Conservation (phyloP, 352 stramenopile species). For the Plasmopara viticola region DNA sequence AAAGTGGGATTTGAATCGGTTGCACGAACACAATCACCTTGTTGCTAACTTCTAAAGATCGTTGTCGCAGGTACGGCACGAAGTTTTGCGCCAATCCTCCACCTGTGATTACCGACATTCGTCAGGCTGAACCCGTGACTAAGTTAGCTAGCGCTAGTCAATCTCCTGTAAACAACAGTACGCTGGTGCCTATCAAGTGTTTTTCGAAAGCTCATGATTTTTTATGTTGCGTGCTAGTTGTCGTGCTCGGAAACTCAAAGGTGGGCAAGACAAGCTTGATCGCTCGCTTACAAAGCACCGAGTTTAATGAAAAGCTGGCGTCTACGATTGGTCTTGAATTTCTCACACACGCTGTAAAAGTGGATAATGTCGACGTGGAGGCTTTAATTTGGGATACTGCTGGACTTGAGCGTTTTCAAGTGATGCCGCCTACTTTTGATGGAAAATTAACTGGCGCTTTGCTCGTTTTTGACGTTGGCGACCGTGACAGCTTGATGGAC, state of each 20-base stretch:
- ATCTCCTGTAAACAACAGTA: slow-evolving; percentile 61
- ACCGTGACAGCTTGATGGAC: slow-evolving; percentile 44
- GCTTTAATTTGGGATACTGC: slow-evolving; percentile 88
- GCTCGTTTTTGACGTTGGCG: slow-evolving; percentile 73
- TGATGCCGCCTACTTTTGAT: slow-evolving; percentile 86
- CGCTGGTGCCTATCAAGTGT: neutral
- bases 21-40: neutral
- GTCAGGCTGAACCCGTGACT: slow-evolving; percentile 27
- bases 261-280: slow-evolving; percentile 86
- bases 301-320: slow-evolving; percentile 80
- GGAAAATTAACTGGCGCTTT: slow-evolving; percentile 69
- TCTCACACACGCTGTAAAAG: slow-evolving; percentile 69
- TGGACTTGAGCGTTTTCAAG: slow-evolving; percentile 80
- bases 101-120: slow-evolving; percentile 32
- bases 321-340: slow-evolving; percentile 86
- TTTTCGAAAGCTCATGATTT: slow-evolving; percentile 1
- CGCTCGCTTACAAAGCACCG: slow-evolving; percentile 68
- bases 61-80: slow-evolving; percentile 46
- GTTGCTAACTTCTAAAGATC: neutral
- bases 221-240: slow-evolving; percentile 27
- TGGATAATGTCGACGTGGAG: slow-evolving; percentile 68
- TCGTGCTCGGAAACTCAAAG: slow-evolving; percentile 78
- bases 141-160: slow-evolving; percentile 30
- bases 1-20: slow-evolving; percentile 29
- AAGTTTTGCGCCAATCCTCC: slow-evolving; percentile 46